phyloP scores from a whole-genome alignment of 495 filamentous ascomycete species.

The Cenococcum geophilum region DNA sequence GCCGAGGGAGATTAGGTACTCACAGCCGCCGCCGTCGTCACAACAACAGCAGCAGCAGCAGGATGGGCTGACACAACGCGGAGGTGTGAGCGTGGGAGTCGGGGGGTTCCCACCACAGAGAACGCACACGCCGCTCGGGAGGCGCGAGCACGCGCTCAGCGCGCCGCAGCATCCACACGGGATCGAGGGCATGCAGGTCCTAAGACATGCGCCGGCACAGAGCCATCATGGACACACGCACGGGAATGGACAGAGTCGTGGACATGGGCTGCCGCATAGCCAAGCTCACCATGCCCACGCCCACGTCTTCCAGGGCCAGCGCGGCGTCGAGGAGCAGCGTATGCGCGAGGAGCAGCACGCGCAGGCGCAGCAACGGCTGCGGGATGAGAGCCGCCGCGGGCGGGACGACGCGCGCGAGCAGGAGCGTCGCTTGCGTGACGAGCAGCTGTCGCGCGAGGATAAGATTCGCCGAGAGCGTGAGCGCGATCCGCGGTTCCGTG shows the following conservation, averaged over 20 bases:
- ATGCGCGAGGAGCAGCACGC: slow-evolving; percentile 3
- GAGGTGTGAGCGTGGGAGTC: neutral
- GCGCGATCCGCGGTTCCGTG: neutral
- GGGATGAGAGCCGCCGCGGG: neutral
- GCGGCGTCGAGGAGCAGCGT: neutral
- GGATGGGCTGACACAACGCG: too few relatives aligned
- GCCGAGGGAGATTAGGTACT: neutral
- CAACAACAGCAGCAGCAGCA: neutral
- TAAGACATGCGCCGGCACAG: neutral
- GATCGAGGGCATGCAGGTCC: neutral
- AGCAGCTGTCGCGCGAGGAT: neutral
- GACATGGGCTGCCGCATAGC: too few relatives aligned
- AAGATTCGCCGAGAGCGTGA: neutral
- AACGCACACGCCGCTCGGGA: neutral
- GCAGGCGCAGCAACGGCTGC: too few relatives aligned
- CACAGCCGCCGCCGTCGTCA: neutral
- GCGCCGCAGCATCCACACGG: neutral
- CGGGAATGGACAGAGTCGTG: too few relatives aligned
- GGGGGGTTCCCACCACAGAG: neutral
- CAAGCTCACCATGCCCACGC: too few relatives aligned
- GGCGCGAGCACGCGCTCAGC: neutral
- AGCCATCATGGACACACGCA: too few relatives aligned
- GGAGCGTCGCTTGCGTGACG: neutral
- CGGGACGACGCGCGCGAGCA: neutral
- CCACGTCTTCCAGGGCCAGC: neutral